phyloP scores from a whole-genome alignment of 78 protist genomes.

The Tieghemostelium lacteum region DNA sequence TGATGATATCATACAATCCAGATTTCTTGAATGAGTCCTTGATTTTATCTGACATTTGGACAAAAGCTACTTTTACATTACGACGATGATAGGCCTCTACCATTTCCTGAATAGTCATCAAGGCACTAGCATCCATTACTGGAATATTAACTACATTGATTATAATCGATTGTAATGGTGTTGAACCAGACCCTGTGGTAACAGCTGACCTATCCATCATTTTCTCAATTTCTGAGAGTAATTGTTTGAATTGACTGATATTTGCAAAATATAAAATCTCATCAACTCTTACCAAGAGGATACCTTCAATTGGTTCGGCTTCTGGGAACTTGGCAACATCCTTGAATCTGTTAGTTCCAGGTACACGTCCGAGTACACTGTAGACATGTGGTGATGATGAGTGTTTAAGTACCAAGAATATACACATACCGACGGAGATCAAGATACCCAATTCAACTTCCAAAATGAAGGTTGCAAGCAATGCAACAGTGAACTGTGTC shows the following conservation, averaged over 20 bases:
- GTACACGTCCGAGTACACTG: constrained; percentile 67
- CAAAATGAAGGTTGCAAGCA: constrained; percentile 58
- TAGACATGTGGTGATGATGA: constrained; percentile 81
- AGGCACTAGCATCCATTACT: constrained; percentile 71
- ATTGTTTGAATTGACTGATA: constrained; percentile 68
- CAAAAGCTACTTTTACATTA: constrained; percentile 64
- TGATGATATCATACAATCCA: constrained; percentile 59
- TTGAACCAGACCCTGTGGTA: constrained; percentile 41
- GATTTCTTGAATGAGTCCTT: constrained; percentile 69
- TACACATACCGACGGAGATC: constrained; percentile 74
- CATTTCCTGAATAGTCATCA: constrained; percentile 69
- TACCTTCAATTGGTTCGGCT: constrained; percentile 79
- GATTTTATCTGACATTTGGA: constrained; percentile 62
- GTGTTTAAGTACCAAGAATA: constrained; percentile 72
- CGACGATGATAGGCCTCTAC: constrained; percentile 67
- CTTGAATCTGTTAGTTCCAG: constrained; percentile 71
- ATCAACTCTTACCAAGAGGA: constrained; percentile 68
- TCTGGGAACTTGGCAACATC: constrained; percentile 82
- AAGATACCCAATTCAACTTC: constrained; percentile 80
- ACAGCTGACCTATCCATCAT: constrained; percentile 63
- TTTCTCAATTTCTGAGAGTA: constrained; percentile 63
- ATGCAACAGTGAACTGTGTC: constrained; percentile 43
- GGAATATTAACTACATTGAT: constrained; percentile 76
- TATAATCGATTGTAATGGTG: constrained; percentile 70
- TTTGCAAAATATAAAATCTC: constrained; percentile 76